phyloP scores from a whole-genome alignment of 257 asterid species.

The Solanum tarijense region DNA sequence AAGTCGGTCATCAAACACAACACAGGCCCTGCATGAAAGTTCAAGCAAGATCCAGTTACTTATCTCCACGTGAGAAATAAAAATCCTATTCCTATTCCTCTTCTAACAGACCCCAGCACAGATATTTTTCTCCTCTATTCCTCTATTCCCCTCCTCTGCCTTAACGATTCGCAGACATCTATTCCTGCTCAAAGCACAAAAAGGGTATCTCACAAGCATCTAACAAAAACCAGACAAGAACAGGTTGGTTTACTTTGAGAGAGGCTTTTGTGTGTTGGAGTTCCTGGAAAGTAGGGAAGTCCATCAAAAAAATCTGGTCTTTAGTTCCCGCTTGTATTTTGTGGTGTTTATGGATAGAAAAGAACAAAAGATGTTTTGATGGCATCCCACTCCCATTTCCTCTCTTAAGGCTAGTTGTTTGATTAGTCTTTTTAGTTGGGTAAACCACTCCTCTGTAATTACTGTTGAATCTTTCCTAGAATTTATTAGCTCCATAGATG shows the following conservation, averaged over 20 bases:
- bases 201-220: background rate
- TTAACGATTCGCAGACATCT: background rate
- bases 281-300: too few relatives aligned
- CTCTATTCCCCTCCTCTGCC: background rate
- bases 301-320: too few relatives aligned
- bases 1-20: conserved; percentile 54
- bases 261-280: too few relatives aligned
- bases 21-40: conserved; percentile 57
- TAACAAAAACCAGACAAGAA: background rate
- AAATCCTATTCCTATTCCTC: background rate
- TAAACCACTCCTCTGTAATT: too few relatives aligned
- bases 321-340: too few relatives aligned
- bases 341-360: too few relatives aligned
- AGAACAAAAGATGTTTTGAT: too few relatives aligned
- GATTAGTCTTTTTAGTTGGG: too few relatives aligned
- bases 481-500: too few relatives aligned
- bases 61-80: background rate
- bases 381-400: too few relatives aligned
- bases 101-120: background rate
- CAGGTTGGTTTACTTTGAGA: background rate
- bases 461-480: too few relatives aligned
- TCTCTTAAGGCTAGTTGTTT: too few relatives aligned
- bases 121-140: background rate
- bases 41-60: background rate
- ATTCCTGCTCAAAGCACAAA: background rate